Evolutionary conservation across 2,329 filamentous ascomycete genomes (phyloP).

Genomic region (Colletotrichum sp.): DNA sequence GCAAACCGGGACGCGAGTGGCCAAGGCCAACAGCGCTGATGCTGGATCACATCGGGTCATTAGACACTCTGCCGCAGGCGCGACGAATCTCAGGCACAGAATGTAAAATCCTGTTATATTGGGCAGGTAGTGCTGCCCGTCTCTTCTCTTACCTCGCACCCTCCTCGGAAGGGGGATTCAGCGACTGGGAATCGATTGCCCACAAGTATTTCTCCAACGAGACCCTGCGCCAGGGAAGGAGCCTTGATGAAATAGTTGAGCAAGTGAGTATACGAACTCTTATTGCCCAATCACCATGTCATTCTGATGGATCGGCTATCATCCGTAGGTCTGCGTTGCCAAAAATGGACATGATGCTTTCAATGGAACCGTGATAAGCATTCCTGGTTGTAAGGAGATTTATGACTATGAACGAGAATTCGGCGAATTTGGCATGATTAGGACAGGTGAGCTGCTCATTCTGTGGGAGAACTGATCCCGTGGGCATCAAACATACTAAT

Average conservation of each 20-base stretch:
- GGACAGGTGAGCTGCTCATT: neutral
- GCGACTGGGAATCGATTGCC: neutral
- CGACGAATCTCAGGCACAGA: neutral
- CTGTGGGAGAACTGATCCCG: rapidly evolving
- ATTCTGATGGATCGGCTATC: neutral
- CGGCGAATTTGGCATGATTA: neutral
- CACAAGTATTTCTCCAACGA: neutral
- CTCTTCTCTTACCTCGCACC: neutral
- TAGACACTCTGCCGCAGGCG: neutral
- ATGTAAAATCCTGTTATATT: neutral
- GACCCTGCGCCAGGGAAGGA: neutral
- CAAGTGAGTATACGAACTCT: neutral
- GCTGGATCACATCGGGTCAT: neutral
- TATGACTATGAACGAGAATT: neutral
- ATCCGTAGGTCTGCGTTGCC: neutral
- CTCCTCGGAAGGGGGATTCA: neutral
- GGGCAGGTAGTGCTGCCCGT: neutral
- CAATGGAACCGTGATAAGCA: neutral
- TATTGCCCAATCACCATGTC: rapidly evolving
- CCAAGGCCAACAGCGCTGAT: neutral
- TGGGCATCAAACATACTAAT: neutral
- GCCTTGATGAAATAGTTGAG: neutral
- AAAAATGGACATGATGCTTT: neutral
- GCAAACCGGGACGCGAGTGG: neutral
- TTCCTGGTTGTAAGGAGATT: neutral